phyloP scores from a whole-genome alignment of 1,284 basidiomycete genomes.

The Meripilus lineatus region DNA sequence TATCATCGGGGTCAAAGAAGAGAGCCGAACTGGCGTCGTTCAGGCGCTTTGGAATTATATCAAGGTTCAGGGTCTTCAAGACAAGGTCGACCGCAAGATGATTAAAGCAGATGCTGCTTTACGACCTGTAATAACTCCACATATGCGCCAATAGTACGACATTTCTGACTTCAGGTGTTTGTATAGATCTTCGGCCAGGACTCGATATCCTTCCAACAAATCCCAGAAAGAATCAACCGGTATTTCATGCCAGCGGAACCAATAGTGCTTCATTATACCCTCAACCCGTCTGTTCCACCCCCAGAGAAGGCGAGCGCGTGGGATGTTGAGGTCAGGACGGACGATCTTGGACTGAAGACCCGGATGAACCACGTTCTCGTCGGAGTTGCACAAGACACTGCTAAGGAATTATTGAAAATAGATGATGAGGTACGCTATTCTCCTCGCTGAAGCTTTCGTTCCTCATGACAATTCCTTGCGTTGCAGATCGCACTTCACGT shows the following conservation, averaged over 20 bases:
- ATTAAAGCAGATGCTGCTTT: constrained; percentile 77
- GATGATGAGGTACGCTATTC: constrained; percentile 76
- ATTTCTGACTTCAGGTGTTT: constrained; percentile 1
- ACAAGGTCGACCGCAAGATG: constrained; percentile 81
- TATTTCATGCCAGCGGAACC: constrained; percentile 80
- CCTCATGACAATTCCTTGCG: constrained; percentile 5
- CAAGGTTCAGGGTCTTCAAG: constrained; percentile 83
- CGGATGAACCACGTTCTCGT: constrained; percentile 74
- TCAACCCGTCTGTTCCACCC: constrained; percentile 54
- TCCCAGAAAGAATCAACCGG: constrained; percentile 85
- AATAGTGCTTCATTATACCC: constrained; percentile 76
- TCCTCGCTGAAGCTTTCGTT: not conserved
- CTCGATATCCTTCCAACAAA: constrained; percentile 69
- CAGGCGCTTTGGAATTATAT: constrained; percentile 92
- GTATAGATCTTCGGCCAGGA: constrained; percentile 64
- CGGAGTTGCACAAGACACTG: constrained; percentile 66
- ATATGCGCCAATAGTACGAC: not conserved
- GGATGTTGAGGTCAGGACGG: constrained; percentile 88
- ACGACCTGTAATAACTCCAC: constrained; percentile 49
- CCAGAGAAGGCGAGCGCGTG: constrained; percentile 69
- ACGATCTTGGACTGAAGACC: constrained; percentile 73
- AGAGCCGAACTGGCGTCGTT: constrained; percentile 79
- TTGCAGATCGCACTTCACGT: constrained; percentile 71
- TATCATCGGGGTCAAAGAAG: constrained; percentile 81
- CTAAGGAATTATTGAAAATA: constrained; percentile 65